Evolutionary conservation across 345 rosid species (phyloP).

Genomic region (Eutrema japonicum): DNA sequence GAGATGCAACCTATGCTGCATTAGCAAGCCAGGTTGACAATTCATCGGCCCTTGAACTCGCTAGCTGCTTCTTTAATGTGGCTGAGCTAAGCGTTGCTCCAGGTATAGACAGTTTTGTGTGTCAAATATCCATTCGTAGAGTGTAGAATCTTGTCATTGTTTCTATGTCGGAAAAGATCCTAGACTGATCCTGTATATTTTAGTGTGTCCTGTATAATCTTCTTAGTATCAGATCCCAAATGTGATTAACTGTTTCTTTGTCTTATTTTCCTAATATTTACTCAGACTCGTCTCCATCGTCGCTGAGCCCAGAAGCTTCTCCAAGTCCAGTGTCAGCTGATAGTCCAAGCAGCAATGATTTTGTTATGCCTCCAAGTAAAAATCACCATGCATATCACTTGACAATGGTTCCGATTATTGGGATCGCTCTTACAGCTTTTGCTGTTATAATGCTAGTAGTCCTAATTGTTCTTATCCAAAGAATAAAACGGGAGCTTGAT

Average conservation of each 20-base stretch:
- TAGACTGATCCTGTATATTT: conserved; percentile 11
- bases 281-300: conserved; percentile 56
- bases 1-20: conserved; percentile 84
- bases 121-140: background rate
- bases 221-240: background rate
- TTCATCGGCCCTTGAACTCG: conserved; percentile 62
- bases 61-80: conserved; percentile 87
- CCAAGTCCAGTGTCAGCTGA: conserved; percentile 63
- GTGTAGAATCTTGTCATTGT: conserved; percentile 11
- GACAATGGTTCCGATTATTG: conserved; percentile 64
- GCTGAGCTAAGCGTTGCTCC: conserved; percentile 59
- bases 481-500: conserved; percentile 66
- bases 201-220: conserved; percentile 11
- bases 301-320: conserved; percentile 56
- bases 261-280: conserved; percentile 32
- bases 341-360: conserved; percentile 68
- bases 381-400: conserved; percentile 65
- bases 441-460: conserved; percentile 64
- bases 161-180: conserved; percentile 23
- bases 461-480: conserved; percentile 70
- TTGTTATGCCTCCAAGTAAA: conserved; percentile 45
- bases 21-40: conserved; percentile 75
- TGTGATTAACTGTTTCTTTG: background rate
- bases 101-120: conserved; percentile 47
- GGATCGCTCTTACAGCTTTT: conserved; percentile 66